Base-by-base conservation (phyloP, 2,329 filamentous ascomycete genomes). In the Penicillium sp. region DNA sequence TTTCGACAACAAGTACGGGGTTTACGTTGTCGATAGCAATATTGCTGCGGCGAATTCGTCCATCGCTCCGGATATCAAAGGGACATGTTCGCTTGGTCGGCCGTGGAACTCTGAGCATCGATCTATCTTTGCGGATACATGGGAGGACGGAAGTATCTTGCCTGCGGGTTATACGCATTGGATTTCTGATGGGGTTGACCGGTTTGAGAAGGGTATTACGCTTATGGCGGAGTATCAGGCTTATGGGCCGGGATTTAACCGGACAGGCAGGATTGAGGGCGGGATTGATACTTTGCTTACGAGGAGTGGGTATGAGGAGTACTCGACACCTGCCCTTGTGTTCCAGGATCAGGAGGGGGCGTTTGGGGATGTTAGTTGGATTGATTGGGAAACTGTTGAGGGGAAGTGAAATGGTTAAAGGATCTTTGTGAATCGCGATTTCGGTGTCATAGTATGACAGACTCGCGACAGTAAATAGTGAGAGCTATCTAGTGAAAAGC, bases 1-100 rank as follows among this genome's bases (percentile, higher is more conserved):
- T 0, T 87, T 85, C 51, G 68, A 71, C 5, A 90, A 90, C 73
- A 87, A 86, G 64, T 89, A 88, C 69, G 87, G 87, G 9, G 82
- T 85, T 1, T 89, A 89, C 69, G 81, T 90, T 57, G 79, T 84
- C 48, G 76, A 82, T 27, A 84, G 82, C 0, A 72, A 74, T 3
- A 77, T 87, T 4, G 70, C 77, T 0, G 83, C 84, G 2, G 82
- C 83, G 24, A 89, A 89, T 65, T 39, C 66, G 3, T 77, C 76
- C 11, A 63, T 74, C 37, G 70, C 67, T 0, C 65, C 79, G 1
- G 62, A 67, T 0, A 76, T 79, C 53, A 61, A 61, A 16, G 80
- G 79, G 0, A 73, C 77, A 61, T 88, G 85, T 65, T 76, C 84
- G 0, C 78, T 88, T 0, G 86, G 86, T 1, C 72, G 86, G n/a